Evolutionary conservation across 495 filamentous ascomycete species (phyloP).

Genomic region (Talaromyces borbonicus): DNA sequence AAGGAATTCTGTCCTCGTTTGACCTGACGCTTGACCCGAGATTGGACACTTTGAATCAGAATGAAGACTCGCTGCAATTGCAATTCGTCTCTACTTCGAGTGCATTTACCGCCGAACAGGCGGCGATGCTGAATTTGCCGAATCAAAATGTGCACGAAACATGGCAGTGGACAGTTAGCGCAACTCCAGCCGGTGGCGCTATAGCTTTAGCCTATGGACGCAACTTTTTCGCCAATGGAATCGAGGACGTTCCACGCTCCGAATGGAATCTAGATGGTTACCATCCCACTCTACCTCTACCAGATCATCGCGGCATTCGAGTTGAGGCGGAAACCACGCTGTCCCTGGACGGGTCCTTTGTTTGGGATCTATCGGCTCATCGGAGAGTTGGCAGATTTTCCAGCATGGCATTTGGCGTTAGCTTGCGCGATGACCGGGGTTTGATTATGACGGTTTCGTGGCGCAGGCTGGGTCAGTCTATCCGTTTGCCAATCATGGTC

Average conservation of each 20-base stretch:
- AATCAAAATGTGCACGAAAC: conserved; percentile 18
- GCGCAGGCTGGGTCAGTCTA: conserved; percentile 31
- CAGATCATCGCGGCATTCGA: conserved; percentile 26
- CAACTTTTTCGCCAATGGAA: conserved; percentile 32
- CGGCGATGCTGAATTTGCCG: conserved; percentile 14
- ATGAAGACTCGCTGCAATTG: conserved; percentile 23
- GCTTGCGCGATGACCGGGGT: conserved; percentile 22
- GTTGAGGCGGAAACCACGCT: conserved; percentile 20
- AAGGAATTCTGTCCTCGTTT: conserved; percentile 16
- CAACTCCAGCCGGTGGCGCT: conserved; percentile 18
- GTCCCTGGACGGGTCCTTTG: conserved; percentile 15
- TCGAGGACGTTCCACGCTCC: conserved; percentile 21
- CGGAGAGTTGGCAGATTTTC: conserved; percentile 29
- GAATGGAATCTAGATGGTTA: conserved; percentile 38
- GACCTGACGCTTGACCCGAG: conserved; percentile 17
- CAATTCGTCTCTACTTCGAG: conserved; percentile 24
- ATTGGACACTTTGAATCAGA: conserved; percentile 14
- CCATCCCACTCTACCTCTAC: conserved; percentile 20
- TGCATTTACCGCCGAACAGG: conserved; percentile 15
- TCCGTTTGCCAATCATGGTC: conserved; percentile 31
- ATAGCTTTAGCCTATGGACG: conserved; percentile 28
- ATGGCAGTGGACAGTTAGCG: conserved; percentile 22
- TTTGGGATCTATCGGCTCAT: conserved; percentile 30
- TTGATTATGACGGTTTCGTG: conserved; percentile 31
- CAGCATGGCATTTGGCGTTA: conserved; percentile 31